These are phyloP conservation scores for Linum lewisii DNA, from an alignment of 345 rosid species.

Conservation along the genomic window DNA sequence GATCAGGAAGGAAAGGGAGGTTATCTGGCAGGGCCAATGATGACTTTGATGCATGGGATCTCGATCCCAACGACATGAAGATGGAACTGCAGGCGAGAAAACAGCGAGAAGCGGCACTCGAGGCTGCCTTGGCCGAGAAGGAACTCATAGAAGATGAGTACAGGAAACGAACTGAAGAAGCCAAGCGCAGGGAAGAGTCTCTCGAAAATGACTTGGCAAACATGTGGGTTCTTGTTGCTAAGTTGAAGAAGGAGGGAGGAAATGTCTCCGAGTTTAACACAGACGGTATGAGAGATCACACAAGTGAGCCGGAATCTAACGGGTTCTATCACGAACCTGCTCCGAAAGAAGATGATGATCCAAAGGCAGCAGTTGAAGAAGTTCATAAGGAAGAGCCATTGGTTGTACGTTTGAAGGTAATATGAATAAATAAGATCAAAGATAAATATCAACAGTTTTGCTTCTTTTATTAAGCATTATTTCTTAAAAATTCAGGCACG, in stretches of 20 bases:
- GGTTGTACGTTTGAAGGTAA: conserved; percentile 93
- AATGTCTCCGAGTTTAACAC: conserved; percentile 37
- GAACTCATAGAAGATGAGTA: conserved; percentile 78
- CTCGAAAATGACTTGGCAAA: conserved; percentile 92
- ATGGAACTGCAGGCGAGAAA: conserved; percentile 88
- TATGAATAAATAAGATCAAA: conserved; percentile 1
- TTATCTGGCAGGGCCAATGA: conserved; percentile 55
- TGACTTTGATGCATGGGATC: conserved; percentile 79
- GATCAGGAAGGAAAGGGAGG: conserved; percentile 72
- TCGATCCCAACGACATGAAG: conserved; percentile 66
- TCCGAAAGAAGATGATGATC: conserved; percentile 43
- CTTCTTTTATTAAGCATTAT: neutral
- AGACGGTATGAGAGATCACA: conserved; percentile 36
- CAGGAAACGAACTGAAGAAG: conserved; percentile 74
- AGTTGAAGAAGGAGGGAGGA: conserved; percentile 75
- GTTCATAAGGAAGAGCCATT: conserved; percentile 72
- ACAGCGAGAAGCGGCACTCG: conserved; percentile 76
- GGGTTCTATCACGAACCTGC: conserved; percentile 28
- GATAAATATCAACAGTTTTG: neutral
- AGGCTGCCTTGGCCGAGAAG: conserved; percentile 77
- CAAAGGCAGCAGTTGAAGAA: conserved; percentile 52
- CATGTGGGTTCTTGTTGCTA: conserved; percentile 99
- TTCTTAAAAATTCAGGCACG: conserved; percentile 47
- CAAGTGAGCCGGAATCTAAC: conserved; percentile 28
- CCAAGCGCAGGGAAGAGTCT: conserved; percentile 84